A percentile compares a stretch with the other conserved stretches of the same genome.
Evolutionary conservation across 2,329 filamentous ascomycete genomes (phyloP).

Genomic region (Xylogone sp.): DNA sequence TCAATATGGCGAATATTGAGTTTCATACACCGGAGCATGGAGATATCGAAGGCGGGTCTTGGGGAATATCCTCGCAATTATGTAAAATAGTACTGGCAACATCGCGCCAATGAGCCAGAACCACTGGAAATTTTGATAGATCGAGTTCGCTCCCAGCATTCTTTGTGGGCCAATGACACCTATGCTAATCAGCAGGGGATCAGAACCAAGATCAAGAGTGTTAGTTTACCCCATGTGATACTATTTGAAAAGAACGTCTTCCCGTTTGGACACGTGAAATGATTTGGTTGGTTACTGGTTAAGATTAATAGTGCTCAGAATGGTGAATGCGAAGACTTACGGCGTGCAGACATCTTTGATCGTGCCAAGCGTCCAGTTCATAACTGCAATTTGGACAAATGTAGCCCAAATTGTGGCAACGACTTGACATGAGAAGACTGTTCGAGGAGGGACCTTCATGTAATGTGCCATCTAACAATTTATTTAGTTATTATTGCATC

Average conservation of each 20-base stretch:
- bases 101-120: conserved; percentile 62
- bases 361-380: conserved; percentile 44
- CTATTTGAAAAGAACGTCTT: conserved; percentile 63
- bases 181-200: conserved; percentile 43
- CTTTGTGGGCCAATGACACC: conserved; percentile 60
- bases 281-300: conserved; percentile 46
- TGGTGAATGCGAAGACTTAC: conserved; percentile 12
- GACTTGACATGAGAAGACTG: conserved; percentile 47
- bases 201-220: conserved; percentile 24
- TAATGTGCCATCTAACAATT: conserved; percentile 60
- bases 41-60: conserved; percentile 60
- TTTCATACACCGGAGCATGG: conserved; percentile 32
- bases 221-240: conserved; percentile 62
- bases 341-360: conserved; percentile 40
- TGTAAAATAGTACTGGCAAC: conserved; percentile 53
- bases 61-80: conserved; percentile 52
- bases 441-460: conserved; percentile 58
- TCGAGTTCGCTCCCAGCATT: conserved; percentile 59
- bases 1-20: neutral
- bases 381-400: conserved; percentile 45
- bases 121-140: conserved; percentile 61
- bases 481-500: conserved; percentile 29
- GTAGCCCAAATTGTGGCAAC: conserved; percentile 45
- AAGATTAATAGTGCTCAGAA: neutral
- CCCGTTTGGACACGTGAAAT: conserved; percentile 61